Evolutionary conservation across 169 alveolate genomes (phyloP).

Genomic region (Cryptosporidium sp.): DNA sequence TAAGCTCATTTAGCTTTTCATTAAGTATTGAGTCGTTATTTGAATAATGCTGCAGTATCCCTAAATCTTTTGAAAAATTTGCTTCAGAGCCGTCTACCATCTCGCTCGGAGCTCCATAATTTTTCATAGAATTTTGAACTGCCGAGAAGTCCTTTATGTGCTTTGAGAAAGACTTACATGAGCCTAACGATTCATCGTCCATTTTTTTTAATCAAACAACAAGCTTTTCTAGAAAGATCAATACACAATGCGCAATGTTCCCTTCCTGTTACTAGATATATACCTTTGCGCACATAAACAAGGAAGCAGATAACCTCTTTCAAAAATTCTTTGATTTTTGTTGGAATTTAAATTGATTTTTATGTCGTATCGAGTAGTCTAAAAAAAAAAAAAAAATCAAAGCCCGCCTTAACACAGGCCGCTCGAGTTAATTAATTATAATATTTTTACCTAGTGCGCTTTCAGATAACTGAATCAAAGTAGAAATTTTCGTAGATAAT

Average conservation of each 20-base stretch:
- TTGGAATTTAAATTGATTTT: neutral
- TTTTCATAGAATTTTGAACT: conserved; percentile 10
- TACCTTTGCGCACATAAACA: conserved; percentile 1
- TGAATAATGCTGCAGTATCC: neutral
- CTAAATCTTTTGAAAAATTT: conserved; percentile 8
- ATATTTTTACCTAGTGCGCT: conserved; percentile 6
- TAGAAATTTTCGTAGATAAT: neutral
- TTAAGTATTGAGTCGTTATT: conserved; percentile 14
- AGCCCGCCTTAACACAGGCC: conserved; percentile 42
- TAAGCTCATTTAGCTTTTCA: conserved; percentile 38
- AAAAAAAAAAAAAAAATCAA: neutral
- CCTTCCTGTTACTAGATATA: neutral
- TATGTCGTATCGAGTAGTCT: conserved; percentile 42
- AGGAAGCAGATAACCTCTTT: neutral
- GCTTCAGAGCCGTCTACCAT: conserved; percentile 14
- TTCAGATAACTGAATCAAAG: neutral
- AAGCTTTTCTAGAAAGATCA: neutral
- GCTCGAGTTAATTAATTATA: neutral
- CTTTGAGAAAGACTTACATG: conserved; percentile 56
- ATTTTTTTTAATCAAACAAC: neutral
- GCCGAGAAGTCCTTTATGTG: conserved; percentile 19
- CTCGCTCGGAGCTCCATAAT: conserved; percentile 21
- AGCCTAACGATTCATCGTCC: conserved; percentile 56
- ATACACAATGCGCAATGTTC: conserved; percentile 8
- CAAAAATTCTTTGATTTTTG: conserved; percentile 2